phyloP scores from a whole-genome alignment of 176 grass and related monocot genomes.

The Ensete glaucum region DNA sequence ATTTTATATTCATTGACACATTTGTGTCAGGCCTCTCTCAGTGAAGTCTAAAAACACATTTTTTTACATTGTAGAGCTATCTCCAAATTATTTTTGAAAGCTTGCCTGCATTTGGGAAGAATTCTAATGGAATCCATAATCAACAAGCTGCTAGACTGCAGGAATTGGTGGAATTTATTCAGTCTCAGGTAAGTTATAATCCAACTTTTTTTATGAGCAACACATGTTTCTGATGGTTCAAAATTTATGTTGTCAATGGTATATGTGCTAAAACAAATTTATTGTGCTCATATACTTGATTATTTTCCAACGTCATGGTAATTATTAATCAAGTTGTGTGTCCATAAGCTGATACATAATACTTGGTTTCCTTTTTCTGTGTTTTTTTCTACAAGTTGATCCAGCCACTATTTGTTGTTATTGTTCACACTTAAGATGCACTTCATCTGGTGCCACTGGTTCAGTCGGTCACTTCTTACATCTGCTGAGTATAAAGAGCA shows the following conservation, averaged over 20 bases:
- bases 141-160: slow-evolving; percentile 86
- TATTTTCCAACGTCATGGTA: neutral
- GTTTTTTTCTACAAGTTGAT: neutral
- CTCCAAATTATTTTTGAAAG: slow-evolving; percentile 98
- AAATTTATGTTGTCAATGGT: too few species aligned
- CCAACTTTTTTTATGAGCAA: neutral
- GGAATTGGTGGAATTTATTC: slow-evolving; percentile 93
- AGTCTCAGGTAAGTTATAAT: slow-evolving; percentile 59
- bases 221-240: neutral
- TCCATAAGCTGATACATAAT: neutral
- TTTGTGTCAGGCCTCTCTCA: neutral
- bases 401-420: neutral
- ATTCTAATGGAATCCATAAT: slow-evolving; percentile 56
- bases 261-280: too few species aligned
- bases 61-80: slow-evolving; percentile 33
- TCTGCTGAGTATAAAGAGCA: neutral
- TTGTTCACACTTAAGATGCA: neutral
- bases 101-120: slow-evolving; percentile 56
- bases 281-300: neutral
- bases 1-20: neutral
- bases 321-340: neutral
- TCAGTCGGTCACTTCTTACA: neutral
- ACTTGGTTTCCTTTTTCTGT: neutral
- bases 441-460: neutral
- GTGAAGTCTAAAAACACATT: neutral